Percentiles rank a stretch among this genome's conserved stretches.
These are phyloP conservation scores for Euclidium syriacum DNA, from an alignment of 345 rosid species.

Conservation along the genomic window DNA sequence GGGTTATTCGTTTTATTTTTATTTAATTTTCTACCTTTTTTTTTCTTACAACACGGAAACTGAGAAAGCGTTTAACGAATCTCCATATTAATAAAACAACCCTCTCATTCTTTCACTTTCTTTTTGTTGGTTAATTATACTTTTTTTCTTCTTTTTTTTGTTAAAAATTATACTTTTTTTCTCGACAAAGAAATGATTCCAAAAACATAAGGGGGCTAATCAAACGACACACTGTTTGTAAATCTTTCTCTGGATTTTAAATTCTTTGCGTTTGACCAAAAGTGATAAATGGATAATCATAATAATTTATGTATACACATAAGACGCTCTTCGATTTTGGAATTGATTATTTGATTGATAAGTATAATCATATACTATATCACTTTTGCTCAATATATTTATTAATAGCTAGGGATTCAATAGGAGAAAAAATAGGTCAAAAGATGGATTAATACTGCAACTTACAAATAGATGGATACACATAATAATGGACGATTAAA, in stretches of 20 bases:
- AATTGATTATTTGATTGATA: constrained; percentile 8
- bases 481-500: constrained; percentile 8
- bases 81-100: neutral
- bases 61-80: neutral
- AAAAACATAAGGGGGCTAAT: neutral
- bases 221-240: neutral
- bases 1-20: neutral
- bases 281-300: constrained; percentile 5
- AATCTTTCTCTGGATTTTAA: neutral
- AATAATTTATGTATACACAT: neutral
- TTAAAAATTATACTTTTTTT: neutral
- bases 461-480: neutral
- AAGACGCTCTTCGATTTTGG: neutral
- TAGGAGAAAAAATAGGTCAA: neutral
- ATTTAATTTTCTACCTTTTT: neutral
- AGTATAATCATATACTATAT: neutral
- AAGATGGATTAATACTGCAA: constrained; percentile 7
- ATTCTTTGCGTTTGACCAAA: constrained; percentile 23
- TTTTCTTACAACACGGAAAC: neutral
- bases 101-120: neutral
- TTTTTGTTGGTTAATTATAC: neutral
- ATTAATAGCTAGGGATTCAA: neutral
- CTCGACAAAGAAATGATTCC: constrained; percentile 6
- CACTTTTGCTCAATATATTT: neutral
- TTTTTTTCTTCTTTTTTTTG: neutral